phyloP scores from a whole-genome alignment of 371 early-diverging fungal genomes.

The Mortierella sp. region DNA sequence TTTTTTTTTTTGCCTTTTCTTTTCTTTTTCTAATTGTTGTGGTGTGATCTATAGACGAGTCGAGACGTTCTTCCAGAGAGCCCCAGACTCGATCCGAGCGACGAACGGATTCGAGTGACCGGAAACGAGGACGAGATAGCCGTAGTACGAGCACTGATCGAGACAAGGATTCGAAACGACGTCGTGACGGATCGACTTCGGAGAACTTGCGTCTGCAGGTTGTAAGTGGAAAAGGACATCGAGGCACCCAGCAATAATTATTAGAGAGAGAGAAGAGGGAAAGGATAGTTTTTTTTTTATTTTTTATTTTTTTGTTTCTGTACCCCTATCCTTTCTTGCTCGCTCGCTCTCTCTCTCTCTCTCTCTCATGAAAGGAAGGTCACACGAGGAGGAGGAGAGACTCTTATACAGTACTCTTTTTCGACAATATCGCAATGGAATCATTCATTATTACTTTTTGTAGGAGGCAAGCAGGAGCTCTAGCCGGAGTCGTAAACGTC shows the following conservation, averaged over 20 bases:
- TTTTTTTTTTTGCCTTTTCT: not conserved
- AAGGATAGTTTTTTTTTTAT: not conserved
- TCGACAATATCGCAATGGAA: too few species aligned
- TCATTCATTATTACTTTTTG: too few species aligned
- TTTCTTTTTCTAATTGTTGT: too few species aligned
- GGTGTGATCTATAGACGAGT: too few species aligned
- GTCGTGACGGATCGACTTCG: constrained; percentile 20
- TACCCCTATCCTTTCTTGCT: too few species aligned
- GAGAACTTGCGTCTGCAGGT: not conserved
- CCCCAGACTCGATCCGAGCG: constrained; percentile 27
- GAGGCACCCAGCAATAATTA: not conserved
- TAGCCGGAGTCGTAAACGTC: constrained; percentile 33
- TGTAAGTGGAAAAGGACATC: not conserved
- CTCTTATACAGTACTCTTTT: too few species aligned
- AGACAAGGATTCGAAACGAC: constrained; percentile 36
- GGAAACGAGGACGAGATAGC: constrained; percentile 40
- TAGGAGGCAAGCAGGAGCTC: constrained; percentile 9
- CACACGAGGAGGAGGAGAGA: too few species aligned
- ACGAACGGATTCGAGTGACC: constrained; percentile 23
- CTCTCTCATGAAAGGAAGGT: not conserved
- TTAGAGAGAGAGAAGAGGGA: constrained; percentile 2
- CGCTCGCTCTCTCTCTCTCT: not conserved
- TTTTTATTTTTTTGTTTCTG: not conserved
- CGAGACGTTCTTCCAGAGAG: constrained; percentile 13
- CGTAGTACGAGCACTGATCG: constrained; percentile 27